phyloP scores from a whole-genome alignment of 2,329 filamentous ascomycete species.

The Alternaria sp. region DNA sequence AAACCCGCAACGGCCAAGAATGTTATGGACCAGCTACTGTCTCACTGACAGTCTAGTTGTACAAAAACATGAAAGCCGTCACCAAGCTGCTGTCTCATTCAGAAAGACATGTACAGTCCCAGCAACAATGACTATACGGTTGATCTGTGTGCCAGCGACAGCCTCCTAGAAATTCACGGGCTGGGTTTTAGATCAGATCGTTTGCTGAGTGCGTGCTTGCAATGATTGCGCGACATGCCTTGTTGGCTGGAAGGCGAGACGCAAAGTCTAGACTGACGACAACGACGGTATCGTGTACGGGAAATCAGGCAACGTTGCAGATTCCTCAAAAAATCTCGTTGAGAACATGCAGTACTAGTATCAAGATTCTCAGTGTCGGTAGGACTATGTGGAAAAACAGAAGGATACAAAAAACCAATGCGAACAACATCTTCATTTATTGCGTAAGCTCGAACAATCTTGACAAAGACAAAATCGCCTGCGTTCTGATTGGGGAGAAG shows the following conservation, averaged over 20 bases:
- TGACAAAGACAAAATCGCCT: constrained; percentile 56
- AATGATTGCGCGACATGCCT: constrained; percentile 57
- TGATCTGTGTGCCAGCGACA: too few species aligned
- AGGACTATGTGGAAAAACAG: constrained; percentile 53
- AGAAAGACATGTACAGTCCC: constrained; percentile 8
- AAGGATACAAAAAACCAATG: constrained; percentile 52
- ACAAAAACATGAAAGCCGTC: constrained; percentile 40
- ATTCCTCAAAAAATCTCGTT: constrained; percentile 58
- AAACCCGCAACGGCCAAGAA: too few species aligned
- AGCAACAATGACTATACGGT: too few species aligned
- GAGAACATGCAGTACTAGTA: constrained; percentile 55
- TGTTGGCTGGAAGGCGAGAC: constrained; percentile 53
- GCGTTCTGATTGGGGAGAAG: constrained; percentile 54
- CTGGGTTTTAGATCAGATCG: constrained; percentile 54
- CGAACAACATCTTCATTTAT: constrained; percentile 57
- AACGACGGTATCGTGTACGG: constrained; percentile 41
- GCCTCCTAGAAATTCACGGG: constrained; percentile 35
- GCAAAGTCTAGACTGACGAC: constrained; percentile 48
- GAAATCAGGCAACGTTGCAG: constrained; percentile 50
- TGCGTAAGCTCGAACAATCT: constrained; percentile 51
- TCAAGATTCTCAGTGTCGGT: constrained; percentile 57
- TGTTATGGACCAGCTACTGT: too few species aligned
- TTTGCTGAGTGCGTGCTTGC: constrained; percentile 56
- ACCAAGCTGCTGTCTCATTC: constrained; percentile 44
- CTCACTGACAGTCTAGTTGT: too few species aligned